phyloP scores from a whole-genome alignment of 2,329 filamentous ascomycete species.

The Sphaerostilbella broomeana region DNA sequence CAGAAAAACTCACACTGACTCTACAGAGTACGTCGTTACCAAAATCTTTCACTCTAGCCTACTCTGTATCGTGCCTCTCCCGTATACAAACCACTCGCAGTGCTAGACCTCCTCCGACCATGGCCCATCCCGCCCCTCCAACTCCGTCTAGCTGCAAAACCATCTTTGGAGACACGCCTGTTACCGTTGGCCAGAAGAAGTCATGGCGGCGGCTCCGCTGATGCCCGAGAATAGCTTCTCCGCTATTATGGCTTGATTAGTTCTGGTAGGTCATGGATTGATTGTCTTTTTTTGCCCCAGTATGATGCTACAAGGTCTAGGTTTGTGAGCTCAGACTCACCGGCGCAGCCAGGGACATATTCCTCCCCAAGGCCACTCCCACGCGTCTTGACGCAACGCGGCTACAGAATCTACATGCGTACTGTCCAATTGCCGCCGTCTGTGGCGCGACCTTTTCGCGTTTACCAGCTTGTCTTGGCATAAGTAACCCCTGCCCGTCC shows the following conservation, averaged over 20 bases:
- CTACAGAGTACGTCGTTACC: too few species aligned
- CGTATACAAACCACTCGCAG: too few species aligned
- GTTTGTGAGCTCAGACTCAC: conserved; percentile 2
- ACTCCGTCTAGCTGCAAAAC: conserved; percentile 1
- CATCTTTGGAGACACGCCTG: neutral
- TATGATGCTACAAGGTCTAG: conserved; percentile 7
- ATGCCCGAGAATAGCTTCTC: conserved; percentile 8
- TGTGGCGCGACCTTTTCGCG: conserved; percentile 13
- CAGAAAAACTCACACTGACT: too few species aligned
- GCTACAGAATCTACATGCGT: conserved; percentile 8
- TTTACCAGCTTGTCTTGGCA: conserved; percentile 2
- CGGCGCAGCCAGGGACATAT: conserved; percentile 1
- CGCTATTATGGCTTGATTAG: too few species aligned
- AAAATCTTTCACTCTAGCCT: too few species aligned
- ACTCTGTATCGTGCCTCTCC: too few species aligned
- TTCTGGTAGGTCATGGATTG: too few species aligned
- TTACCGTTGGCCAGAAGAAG: neutral
- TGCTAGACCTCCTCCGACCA: too few species aligned
- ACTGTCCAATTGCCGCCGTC: conserved; percentile 11
- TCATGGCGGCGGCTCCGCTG: conserved; percentile 1
- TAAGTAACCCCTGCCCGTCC: neutral
- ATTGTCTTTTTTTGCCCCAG: neutral
- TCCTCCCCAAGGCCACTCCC: conserved; percentile 6
- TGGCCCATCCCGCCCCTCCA: conserved; percentile 4
- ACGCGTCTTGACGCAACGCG: conserved; percentile 9